These are phyloP conservation scores for Serendipita sp. DNA, from an alignment of 768 basidiomycete species.

Conservation along the genomic window DNA sequence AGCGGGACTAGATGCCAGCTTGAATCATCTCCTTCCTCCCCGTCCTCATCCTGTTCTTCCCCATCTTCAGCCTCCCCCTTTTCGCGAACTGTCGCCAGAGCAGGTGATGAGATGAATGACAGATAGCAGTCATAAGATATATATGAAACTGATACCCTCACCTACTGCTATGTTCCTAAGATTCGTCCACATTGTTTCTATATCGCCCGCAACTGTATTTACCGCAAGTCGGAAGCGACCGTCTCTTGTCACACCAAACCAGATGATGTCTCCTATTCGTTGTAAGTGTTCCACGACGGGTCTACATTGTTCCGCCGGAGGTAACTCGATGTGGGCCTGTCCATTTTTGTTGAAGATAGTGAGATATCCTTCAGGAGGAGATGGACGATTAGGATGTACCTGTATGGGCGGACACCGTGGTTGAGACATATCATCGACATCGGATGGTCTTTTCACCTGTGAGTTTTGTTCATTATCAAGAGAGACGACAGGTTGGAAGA, in stretches of 20 bases:
- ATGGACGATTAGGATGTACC: neutral
- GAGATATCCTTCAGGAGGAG: neutral
- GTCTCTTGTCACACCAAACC: neutral
- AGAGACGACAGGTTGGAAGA: neutral
- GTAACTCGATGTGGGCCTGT: neutral
- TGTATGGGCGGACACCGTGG: neutral
- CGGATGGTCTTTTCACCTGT: neutral
- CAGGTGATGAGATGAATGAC: too few species aligned
- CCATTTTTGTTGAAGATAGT: neutral
- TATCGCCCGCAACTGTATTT: neutral
- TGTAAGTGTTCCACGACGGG: neutral
- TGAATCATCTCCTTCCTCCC: neutral
- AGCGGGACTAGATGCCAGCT: neutral
- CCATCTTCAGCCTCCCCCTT: neutral
- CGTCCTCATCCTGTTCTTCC: neutral
- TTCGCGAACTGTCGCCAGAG: neutral
- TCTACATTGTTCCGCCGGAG: neutral
- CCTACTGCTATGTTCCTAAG: neutral
- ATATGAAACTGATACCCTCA: neutral
- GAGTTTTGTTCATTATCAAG: neutral
- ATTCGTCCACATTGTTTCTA: constrained; percentile 3
- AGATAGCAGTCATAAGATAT: neutral
- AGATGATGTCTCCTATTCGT: neutral
- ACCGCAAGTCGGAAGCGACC: neutral
- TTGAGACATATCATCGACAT: neutral